Evolutionary conservation across 2,329 filamentous ascomycete species (phyloP), one percentile per base, ranked within the genome.

Genomic region (Phyllosticta capitalensis): DNA sequence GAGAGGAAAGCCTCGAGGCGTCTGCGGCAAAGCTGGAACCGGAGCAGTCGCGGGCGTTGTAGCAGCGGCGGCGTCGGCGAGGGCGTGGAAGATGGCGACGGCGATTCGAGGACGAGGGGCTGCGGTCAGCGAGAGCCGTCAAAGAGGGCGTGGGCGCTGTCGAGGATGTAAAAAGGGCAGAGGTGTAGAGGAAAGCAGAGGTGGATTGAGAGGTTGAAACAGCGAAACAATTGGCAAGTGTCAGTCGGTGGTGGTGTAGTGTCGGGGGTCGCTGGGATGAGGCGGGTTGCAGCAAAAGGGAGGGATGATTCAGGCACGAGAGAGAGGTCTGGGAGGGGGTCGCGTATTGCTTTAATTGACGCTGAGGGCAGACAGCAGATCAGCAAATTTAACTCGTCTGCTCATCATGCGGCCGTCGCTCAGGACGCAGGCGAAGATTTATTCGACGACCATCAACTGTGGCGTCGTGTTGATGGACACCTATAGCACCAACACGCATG

Each of bases 261-360:
- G 28, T 54, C 38, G 56, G 56, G 49, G 56, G 56, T 59, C 51
- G 53, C 52, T 52, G 50, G 56, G 56, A 54, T 52, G 50, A 26
- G 22, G 38, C 56, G 51, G 38, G 52, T 52, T 45, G 38, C 49
- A 52, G 56, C 51, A 28, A 33, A 52, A 24, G 56, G 56, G 56
- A 54, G 56, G 56, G 56, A 58, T 58, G 56, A 26, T 59, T 59
- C 56, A 52, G 56, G 56, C 51, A 59, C 56, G 26, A 52, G 50
- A 52, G n/a, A 12, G 20, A 50, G 56, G 22, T 30, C 51, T 22
- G 51, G 56, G 56, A 52, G 56, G 51, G 54, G 56, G 56, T 54
- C 38, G 38, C 38, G 38, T 45, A 45, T 59, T 59, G 56, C 56
- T 59, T 59, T 59, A 59, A 59, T 59, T 52, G 54, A 54, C 56